Percentiles rank a stretch among this genome's conserved stretches.
These are phyloP conservation scores for Penicillium hesseltinei DNA, from an alignment of 2,329 filamentous ascomycete genomes.

Conservation along the genomic window DNA sequence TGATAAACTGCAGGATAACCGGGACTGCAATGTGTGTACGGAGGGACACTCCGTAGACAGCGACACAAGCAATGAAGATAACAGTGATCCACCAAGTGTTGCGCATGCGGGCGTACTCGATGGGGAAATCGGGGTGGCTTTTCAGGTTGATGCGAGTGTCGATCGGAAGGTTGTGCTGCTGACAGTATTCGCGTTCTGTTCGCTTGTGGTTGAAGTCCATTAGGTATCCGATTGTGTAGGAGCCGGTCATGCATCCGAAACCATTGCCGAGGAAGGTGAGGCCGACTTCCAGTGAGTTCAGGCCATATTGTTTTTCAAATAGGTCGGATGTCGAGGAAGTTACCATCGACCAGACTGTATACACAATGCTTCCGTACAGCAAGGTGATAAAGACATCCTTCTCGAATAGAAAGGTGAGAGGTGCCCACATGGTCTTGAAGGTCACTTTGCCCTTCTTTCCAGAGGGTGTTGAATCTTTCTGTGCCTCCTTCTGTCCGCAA, in stretches of 20 bases:
- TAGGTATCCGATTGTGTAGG: slow-evolving; percentile 42
- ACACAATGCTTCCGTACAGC: slow-evolving; percentile 46
- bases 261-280: slow-evolving; percentile 45
- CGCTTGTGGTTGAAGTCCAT: slow-evolving; percentile 44
- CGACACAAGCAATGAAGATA: slow-evolving; percentile 38
- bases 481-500: slow-evolving; percentile 19
- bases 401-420: slow-evolving; percentile 44
- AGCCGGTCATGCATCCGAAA: slow-evolving; percentile 45
- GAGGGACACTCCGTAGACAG: slow-evolving; percentile 32
- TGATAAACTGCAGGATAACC: slow-evolving; percentile 40
- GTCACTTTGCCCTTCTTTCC: slow-evolving; percentile 29
- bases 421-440: slow-evolving; percentile 36
- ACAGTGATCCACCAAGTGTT: slow-evolving; percentile 42
- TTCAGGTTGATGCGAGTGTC: slow-evolving; percentile 31
- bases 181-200: slow-evolving; percentile 34
- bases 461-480: slow-evolving; percentile 14
- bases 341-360: slow-evolving; percentile 52
- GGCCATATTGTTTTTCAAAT: slow-evolving; percentile 38
- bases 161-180: slow-evolving; percentile 29
- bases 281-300: slow-evolving; percentile 43
- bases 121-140: slow-evolving; percentile 41
- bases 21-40: slow-evolving; percentile 33
- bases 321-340: slow-evolving; percentile 45
- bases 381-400: slow-evolving; percentile 49
- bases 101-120: slow-evolving; percentile 41